Evolutionary conservation across 2,329 filamentous ascomycete species (phyloP), one percentile per base, ranked within the genome.

Genomic region (Fusarium torulosum): DNA sequence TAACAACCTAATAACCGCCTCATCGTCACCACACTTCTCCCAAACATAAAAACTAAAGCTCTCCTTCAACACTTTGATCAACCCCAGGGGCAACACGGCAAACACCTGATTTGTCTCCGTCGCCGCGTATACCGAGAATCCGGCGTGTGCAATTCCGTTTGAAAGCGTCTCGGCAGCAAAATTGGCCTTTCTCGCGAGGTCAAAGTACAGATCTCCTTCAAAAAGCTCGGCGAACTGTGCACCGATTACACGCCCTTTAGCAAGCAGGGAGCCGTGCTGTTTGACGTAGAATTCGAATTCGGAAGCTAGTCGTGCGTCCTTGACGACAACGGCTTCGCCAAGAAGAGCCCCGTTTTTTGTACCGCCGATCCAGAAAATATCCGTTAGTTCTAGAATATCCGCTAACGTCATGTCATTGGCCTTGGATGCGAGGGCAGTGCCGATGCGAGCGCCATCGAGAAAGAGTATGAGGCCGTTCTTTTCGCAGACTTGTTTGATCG

Each of bases 311-410:
- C 53, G 47, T 0, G 71, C 42, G 27, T 82, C 75, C 49, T 83
- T 83, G 25, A 85, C 80, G 0, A 85, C 78, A 8, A 85, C 80
- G 3, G 83, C 83, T 59, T 85, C 83, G 2, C 83, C 83, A 5
- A 85, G 76, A 5, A 85, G 67, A 0, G 83, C 82, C 1, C 83
- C 83, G 63, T 83, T 83, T 64, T 85, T 85, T 6, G 83, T 85
- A 0, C 83, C 83, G 4, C 83, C 83, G 37, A 85, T 84, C 83
- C 83, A 85, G 74, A 85, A 85, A 20, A 85, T 82, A 54, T 85
- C 83, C 0, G 81, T 83, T 40, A 84, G 67, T 6, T 83, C 79
- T 3, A 83, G 71, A 7, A 85, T 72, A 53, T 85, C 83, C 0
- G 67, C 65, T 7, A 83, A 74, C 0, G 77, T 79, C 72, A 85